Conservation (phyloP, 1,284 basidiomycete species). For the Ceratobasidium sp. region DNA sequence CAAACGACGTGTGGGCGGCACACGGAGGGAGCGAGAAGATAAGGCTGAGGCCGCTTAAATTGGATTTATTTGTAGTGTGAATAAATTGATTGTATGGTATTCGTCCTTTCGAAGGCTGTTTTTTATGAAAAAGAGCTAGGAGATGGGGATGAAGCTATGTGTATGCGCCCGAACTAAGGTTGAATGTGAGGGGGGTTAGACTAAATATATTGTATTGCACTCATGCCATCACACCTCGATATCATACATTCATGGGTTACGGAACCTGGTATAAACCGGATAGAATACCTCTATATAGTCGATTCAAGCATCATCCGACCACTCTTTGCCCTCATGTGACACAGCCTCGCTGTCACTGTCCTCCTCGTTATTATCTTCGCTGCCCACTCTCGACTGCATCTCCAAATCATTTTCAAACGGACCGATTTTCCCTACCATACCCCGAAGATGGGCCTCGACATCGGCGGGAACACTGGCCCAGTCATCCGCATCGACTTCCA, state of each 20-base stretch:
- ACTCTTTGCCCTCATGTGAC: not conserved
- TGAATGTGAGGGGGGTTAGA: not conserved
- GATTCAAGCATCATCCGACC: not conserved
- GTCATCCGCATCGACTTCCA: not conserved
- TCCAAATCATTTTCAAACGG: not conserved
- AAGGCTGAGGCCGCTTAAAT: conserved; percentile 66
- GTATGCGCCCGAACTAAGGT: not conserved
- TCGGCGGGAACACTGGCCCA: not conserved
- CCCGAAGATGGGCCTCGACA: not conserved
- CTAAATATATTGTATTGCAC: not conserved
- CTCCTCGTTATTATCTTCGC: not conserved
- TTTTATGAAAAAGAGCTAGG: not conserved
- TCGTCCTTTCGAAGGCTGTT: not conserved
- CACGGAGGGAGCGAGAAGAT: conserved; percentile 67
- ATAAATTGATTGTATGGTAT: conserved; percentile 13
- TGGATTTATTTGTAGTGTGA: conserved; percentile 24
- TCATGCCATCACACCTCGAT: not conserved
- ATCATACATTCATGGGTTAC: not conserved
- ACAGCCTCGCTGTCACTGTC: not conserved
- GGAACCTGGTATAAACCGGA: not conserved
- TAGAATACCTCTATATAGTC: not conserved
- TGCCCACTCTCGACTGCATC: not conserved
- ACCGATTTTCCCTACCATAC: not conserved
- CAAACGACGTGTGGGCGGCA: conserved; percentile 46
- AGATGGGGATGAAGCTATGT: not conserved